Percentiles rank a stretch among this genome's conserved stretches.
These are phyloP conservation scores for Boletus reticulatus DNA, from an alignment of 768 basidiomycete genomes.

Conservation along the genomic window DNA sequence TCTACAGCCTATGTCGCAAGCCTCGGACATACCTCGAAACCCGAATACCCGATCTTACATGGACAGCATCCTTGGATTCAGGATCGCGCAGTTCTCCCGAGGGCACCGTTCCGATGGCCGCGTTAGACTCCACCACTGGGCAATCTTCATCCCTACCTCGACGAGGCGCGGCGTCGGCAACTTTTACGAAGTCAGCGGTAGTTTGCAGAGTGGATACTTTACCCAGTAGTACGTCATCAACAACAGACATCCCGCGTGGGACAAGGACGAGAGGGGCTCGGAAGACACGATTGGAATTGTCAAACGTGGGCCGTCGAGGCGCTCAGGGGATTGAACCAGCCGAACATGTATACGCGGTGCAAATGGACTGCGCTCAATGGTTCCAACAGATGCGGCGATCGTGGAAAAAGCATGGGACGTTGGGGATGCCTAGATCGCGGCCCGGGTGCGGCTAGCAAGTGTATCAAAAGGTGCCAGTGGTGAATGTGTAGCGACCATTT, in stretches of 20 bases:
- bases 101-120: not conserved
- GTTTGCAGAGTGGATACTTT: not conserved
- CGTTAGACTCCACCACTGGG: constrained; percentile 2
- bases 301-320: constrained; percentile 9
- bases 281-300: constrained; percentile 2
- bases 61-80: not conserved
- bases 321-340: constrained; percentile 2
- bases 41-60: not conserved
- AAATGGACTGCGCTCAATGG: constrained; percentile 12
- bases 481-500: not conserved
- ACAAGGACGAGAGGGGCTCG: not conserved
- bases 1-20: too few relatives aligned
- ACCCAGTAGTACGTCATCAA: not conserved
- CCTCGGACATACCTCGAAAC: too few relatives aligned
- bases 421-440: constrained; percentile 7
- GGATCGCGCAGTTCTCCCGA: constrained; percentile 2
- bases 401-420: constrained; percentile 16
- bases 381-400: constrained; percentile 13
- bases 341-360: constrained; percentile 15
- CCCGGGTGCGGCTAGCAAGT: not conserved
- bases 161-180: constrained; percentile 2
- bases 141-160: constrained; percentile 1
- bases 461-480: not conserved
- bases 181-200: constrained; percentile 6
- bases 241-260: not conserved